A percentile compares a stretch with the other conserved stretches of the same genome.
Evolutionary conservation across 139 green algal genomes (phyloP).

Genomic region (Tetratostichococcus sp.): DNA sequence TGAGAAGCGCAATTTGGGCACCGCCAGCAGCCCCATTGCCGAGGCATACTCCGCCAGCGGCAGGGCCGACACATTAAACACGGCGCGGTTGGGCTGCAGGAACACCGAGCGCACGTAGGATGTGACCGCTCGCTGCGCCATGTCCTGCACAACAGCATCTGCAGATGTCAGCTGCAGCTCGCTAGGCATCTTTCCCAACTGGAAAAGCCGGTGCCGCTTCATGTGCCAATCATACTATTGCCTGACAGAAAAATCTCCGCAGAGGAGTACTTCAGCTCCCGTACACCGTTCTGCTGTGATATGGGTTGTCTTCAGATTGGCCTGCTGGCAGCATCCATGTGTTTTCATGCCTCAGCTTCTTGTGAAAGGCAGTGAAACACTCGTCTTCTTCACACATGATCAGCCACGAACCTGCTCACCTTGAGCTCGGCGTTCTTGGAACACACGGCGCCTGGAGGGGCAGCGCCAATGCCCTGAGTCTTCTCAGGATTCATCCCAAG

Average conservation of each 20-base stretch:
- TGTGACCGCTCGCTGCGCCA: constrained; percentile 78
- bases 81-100: constrained; percentile 71
- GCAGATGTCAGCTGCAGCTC: not conserved
- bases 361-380: not conserved
- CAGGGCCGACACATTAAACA: constrained; percentile 80
- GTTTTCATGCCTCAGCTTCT: not conserved
- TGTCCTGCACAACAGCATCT: constrained; percentile 61
- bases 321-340: too few species aligned
- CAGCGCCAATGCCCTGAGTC: constrained; percentile 59
- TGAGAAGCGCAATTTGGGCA: constrained; percentile 84
- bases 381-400: not conserved
- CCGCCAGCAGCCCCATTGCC: constrained; percentile 74
- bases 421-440: constrained; percentile 85
- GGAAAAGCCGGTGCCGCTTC: not conserved
- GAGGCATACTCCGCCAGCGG: constrained; percentile 67
- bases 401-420: constrained; percentile 32
- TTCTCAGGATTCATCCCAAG: constrained; percentile 79
- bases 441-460: constrained; percentile 80
- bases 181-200: not conserved
- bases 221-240: too few species aligned
- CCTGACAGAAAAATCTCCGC: too few species aligned
- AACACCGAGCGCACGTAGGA: constrained; percentile 87
- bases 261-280: too few species aligned
- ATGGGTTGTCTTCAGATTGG: too few species aligned
- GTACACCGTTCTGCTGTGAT: too few species aligned